Evolutionary conservation across 345 rosid genomes (phyloP).

Genomic region (Draba incana): DNA sequence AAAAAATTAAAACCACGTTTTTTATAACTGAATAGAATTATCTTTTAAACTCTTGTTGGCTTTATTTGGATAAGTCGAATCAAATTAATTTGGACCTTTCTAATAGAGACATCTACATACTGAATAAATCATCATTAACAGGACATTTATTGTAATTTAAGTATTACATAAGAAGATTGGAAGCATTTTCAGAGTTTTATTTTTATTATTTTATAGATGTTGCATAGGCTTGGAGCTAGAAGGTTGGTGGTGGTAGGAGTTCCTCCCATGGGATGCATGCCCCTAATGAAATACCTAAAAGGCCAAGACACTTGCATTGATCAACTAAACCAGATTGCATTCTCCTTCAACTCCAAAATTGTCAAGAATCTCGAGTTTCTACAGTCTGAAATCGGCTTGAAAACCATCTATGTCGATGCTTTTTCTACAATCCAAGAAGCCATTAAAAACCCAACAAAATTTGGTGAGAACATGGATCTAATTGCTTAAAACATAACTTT

Average conservation of each 20-base stretch:
- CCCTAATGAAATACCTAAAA: constrained; percentile 61
- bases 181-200: background rate
- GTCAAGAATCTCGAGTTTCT: constrained; percentile 44
- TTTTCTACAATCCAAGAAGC: constrained; percentile 52
- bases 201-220: constrained; percentile 48
- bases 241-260: constrained; percentile 78
- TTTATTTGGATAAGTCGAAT: too few relatives aligned
- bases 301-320: constrained; percentile 54
- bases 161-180: background rate
- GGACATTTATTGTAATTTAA: background rate
- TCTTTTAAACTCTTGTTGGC: background rate
- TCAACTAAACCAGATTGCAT: constrained; percentile 52
- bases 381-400: constrained; percentile 46
- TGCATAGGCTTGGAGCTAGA: constrained; percentile 58
- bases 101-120: background rate
- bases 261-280: constrained; percentile 92
- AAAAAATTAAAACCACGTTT: background rate
- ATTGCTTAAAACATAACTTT: background rate
- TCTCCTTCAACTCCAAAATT: constrained; percentile 60
- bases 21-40: background rate
- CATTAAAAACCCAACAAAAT: constrained; percentile 50
- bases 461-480: constrained; percentile 47
- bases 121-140: background rate
- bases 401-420: constrained; percentile 59
- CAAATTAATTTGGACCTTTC: too few relatives aligned